Conservation (phyloP, 257 asterid species). For the Ilex asprella region DNA sequence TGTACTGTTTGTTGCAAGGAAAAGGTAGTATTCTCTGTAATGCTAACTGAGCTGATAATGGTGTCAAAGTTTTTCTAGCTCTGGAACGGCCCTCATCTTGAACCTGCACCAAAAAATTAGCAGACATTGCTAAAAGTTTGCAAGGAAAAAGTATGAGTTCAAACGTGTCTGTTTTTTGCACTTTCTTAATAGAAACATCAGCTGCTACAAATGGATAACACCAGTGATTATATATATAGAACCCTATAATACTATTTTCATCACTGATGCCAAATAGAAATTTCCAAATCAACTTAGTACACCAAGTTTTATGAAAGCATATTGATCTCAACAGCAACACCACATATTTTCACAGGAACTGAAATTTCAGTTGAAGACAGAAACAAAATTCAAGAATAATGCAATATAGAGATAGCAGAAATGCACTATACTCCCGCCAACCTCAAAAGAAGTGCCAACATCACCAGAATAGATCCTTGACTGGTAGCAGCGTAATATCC, state of each 20-base stretch:
- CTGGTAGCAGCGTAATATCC: conserved; percentile 87
- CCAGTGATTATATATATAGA: no score
- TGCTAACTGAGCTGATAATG: conserved; percentile 66
- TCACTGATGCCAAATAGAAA: no score
- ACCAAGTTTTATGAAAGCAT: no score
- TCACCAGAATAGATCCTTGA: conserved; percentile 84
- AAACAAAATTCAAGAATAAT: neutral
- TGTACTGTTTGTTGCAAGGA: conserved; percentile 85
- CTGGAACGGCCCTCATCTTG: conserved; percentile 68
- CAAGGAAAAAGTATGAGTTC: no score
- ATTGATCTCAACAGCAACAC: no score
- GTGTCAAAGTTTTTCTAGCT: conserved; percentile 57
- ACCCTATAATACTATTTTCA: no score
- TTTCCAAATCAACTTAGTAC: no score
- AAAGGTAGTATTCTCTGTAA: conserved; percentile 68
- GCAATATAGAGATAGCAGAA: neutral
- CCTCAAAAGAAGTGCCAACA: conserved; percentile 74
- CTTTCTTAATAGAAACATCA: no score
- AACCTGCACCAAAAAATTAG: conserved; percentile 38
- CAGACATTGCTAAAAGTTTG: neutral
- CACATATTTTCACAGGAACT: no score
- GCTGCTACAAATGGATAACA: no score
- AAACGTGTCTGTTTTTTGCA: no score
- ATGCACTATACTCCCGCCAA: conserved; percentile 19
- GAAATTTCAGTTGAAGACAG: neutral